Conservation (phyloP, 495 filamentous ascomycete genomes). For the Lasiosphaeris hirsuta region DNA sequence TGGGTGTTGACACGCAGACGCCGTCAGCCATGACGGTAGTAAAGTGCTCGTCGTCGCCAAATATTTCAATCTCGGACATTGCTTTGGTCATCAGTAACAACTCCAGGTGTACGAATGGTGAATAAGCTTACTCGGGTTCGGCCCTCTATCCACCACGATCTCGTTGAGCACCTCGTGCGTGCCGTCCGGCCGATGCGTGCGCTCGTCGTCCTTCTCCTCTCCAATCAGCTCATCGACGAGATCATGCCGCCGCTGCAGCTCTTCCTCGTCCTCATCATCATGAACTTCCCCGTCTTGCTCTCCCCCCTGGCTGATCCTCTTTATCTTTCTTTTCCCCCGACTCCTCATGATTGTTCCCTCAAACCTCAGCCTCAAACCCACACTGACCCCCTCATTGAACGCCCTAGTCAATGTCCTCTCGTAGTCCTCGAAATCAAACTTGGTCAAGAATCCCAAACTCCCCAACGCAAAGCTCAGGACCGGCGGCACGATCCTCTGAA, state of each 20-base stretch:
- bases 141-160: slow-evolving; percentile 84
- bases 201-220: slow-evolving; percentile 72
- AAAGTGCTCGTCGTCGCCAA: slow-evolving; percentile 94
- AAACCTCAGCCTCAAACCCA: slow-evolving; percentile 84
- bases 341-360: slow-evolving; percentile 94
- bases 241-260: slow-evolving; percentile 47
- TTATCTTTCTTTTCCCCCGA: slow-evolving; percentile 43
- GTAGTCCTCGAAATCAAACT: slow-evolving; percentile 83
- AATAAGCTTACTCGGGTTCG: slow-evolving; percentile 69
- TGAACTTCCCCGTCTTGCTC: slow-evolving; percentile 25
- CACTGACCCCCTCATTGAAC: slow-evolving; percentile 79
- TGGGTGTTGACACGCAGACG: slow-evolving; percentile 86
- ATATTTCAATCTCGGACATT: slow-evolving; percentile 84
- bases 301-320: slow-evolving; percentile 7
- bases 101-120: background rate
- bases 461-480: slow-evolving; percentile 89
- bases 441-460: slow-evolving; percentile 91
- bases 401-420: slow-evolving; percentile 65
- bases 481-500: slow-evolving; percentile 93
- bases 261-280: slow-evolving; percentile 30
- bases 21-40: slow-evolving; percentile 85
- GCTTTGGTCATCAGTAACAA: slow-evolving; percentile 39
- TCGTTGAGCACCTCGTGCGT: slow-evolving; percentile 92
- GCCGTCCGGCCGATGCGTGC: slow-evolving; percentile 75
- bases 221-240: slow-evolving; percentile 89